phyloP scores from a whole-genome alignment of 768 basidiomycete genomes.

The Lactifluus pinguis region DNA sequence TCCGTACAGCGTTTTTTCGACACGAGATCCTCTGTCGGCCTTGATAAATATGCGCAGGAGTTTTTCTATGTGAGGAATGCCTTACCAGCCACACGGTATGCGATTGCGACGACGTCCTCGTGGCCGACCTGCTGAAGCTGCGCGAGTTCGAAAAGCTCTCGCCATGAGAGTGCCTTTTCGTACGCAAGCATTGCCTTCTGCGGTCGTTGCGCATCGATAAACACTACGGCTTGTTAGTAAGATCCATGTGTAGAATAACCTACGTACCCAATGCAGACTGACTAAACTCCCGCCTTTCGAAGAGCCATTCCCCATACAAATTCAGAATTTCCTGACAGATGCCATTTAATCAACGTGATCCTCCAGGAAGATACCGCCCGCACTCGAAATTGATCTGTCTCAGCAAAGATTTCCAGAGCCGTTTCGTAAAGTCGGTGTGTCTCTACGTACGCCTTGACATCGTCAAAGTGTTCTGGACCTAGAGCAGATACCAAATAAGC shows the following conservation, averaged over 20 bases:
- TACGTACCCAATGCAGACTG: constrained; percentile 72
- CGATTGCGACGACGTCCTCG: constrained; percentile 56
- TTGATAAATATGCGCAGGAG: not conserved
- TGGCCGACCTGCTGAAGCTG: constrained; percentile 37
- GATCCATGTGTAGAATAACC: too few relatives aligned
- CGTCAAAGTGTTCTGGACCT: constrained; percentile 68
- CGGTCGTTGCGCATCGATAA: constrained; percentile 53
- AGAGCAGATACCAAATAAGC: not conserved
- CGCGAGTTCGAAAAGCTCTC: constrained; percentile 81
- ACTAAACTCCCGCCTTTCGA: constrained; percentile 71
- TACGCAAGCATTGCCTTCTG: constrained; percentile 80
- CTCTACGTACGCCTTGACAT: constrained; percentile 74
- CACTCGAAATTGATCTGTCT: constrained; percentile 55
- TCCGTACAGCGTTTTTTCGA: constrained; percentile 76
- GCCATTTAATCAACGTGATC: not conserved
- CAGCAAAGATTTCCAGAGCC: constrained; percentile 69
- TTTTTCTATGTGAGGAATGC: constrained; percentile 21
- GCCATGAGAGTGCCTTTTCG: constrained; percentile 85
- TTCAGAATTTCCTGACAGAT: constrained; percentile 49
- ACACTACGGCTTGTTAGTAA: constrained; percentile 39
- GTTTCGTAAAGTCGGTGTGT: constrained; percentile 63
- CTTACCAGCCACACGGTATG: constrained; percentile 71
- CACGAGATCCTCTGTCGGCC: constrained; percentile 58
- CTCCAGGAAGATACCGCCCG: constrained; percentile 15
- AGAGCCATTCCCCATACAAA: constrained; percentile 80